These are phyloP conservation scores for Collybiopsis confluens DNA, from an alignment of 768 basidiomycete genomes.

Conservation along the genomic window DNA sequence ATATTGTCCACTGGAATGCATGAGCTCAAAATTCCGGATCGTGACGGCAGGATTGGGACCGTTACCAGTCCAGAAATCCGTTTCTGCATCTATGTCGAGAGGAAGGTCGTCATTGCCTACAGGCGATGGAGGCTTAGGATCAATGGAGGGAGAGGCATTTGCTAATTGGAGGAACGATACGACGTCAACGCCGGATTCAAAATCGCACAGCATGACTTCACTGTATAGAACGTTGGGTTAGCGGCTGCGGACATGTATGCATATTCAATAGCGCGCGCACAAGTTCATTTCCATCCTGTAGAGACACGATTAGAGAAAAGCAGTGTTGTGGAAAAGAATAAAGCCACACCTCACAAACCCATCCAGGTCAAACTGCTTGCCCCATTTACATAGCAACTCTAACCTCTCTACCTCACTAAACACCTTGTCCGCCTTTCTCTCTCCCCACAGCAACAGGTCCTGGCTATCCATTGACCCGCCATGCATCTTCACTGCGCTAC, in stretches of 20 bases:
- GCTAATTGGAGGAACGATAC: conserved; percentile 36
- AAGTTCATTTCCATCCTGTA: conserved; percentile 48
- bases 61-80: not conserved
- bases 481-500: conserved; percentile 39
- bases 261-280: conserved; percentile 29
- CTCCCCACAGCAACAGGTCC: conserved; percentile 43
- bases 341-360: conserved; percentile 39
- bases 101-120: conserved; percentile 4
- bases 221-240: conserved; percentile 19
- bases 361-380: conserved; percentile 34
- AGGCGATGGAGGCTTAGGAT: not conserved
- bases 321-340: not conserved
- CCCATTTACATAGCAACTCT: conserved; percentile 38
- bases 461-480: conserved; percentile 42
- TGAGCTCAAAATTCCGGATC: conserved; percentile 13
- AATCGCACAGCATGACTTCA: conserved; percentile 47
- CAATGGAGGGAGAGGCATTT: not conserved
- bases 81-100: conserved; percentile 5
- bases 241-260: not conserved
- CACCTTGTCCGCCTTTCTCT: conserved; percentile 13
- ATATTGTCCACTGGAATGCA: conserved; percentile 36
- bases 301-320: not conserved
- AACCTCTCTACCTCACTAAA: conserved; percentile 32
- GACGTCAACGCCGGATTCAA: conserved; percentile 32
- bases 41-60: not conserved